phyloP scores from a whole-genome alignment of 75 land plant species.

The Pinus albicaulis region DNA sequence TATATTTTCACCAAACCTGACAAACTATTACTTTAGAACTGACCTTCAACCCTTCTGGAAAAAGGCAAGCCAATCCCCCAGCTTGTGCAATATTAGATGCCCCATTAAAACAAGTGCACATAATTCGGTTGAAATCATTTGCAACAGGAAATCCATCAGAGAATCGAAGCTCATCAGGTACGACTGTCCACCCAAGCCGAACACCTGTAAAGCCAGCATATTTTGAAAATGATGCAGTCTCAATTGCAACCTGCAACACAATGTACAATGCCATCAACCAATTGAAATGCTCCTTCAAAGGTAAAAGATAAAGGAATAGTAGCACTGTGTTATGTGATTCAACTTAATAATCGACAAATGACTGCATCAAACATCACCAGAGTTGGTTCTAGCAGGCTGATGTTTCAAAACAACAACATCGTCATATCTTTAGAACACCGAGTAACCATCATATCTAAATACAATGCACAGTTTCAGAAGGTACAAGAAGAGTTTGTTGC shows the following conservation, averaged over 20 bases:
- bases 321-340: background rate
- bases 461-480: background rate
- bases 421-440: background rate
- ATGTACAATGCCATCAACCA: background rate
- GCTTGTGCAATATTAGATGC: slow-evolving; percentile 94
- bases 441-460: background rate
- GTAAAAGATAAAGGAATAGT: too few relatives aligned
- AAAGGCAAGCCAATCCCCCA: slow-evolving; percentile 86
- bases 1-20: background rate
- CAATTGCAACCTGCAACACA: slow-evolving; percentile 73
- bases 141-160: slow-evolving; percentile 88
- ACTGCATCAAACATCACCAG: background rate
- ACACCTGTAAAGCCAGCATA: slow-evolving; percentile 98
- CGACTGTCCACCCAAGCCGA: slow-evolving; percentile 90
- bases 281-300: background rate
- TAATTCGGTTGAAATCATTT: slow-evolving; percentile 92
- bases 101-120: slow-evolving; percentile 91
- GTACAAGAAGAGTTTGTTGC: too few relatives aligned
- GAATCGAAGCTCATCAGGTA: slow-evolving; percentile 79
- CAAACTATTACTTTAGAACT: background rate
- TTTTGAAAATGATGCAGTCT: slow-evolving; percentile 87
- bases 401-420: background rate
- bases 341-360: background rate
- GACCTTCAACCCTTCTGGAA: slow-evolving; percentile 87
- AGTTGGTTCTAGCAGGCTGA: background rate